phyloP scores from a whole-genome alignment of 768 basidiomycete genomes.

The Leccinellum luteum region DNA sequence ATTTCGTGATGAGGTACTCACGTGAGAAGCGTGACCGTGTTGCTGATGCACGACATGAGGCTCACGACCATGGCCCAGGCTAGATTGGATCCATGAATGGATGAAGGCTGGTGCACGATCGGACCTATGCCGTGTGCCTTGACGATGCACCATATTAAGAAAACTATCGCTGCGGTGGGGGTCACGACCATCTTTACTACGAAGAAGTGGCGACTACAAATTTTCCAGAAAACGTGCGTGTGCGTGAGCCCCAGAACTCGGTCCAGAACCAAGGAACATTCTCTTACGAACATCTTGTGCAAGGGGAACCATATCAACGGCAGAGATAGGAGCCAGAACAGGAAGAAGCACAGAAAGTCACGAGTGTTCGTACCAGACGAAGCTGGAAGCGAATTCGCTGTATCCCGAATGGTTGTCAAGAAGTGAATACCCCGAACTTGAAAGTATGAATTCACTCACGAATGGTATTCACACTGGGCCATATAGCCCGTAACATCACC shows the following conservation, averaged over 20 bases:
- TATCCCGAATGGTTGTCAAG: constrained; percentile 8
- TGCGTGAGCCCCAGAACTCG: background rate
- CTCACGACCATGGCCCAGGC: constrained; percentile 75
- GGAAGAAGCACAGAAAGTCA: constrained; percentile 79
- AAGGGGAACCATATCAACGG: constrained; percentile 83
- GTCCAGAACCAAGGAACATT: constrained; percentile 3
- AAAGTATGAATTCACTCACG: constrained; percentile 40
- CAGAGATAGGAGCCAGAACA: constrained; percentile 81
- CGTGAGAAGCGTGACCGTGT: constrained; percentile 74
- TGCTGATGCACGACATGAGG: constrained; percentile 76
- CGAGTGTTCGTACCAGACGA: constrained; percentile 74
- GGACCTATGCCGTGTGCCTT: constrained; percentile 78
- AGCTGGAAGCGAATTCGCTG: constrained; percentile 69
- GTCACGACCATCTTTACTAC: constrained; percentile 73
- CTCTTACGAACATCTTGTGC: constrained; percentile 63
- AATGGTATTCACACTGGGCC: constrained; percentile 67
- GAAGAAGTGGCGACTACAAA: constrained; percentile 61
- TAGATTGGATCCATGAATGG: constrained; percentile 61
- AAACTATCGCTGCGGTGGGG: constrained; percentile 65
- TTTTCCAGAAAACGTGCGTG: constrained; percentile 32
- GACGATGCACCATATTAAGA: constrained; percentile 76
- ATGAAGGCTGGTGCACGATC: constrained; percentile 63
- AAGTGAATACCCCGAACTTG: background rate
- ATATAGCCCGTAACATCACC: constrained; percentile 73
- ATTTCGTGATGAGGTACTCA: constrained; percentile 32